Percentiles rank a stretch among this genome's conserved stretches.
phyloP scores from a whole-genome alignment of 495 filamentous ascomycete genomes.

The Xylaria curta region DNA sequence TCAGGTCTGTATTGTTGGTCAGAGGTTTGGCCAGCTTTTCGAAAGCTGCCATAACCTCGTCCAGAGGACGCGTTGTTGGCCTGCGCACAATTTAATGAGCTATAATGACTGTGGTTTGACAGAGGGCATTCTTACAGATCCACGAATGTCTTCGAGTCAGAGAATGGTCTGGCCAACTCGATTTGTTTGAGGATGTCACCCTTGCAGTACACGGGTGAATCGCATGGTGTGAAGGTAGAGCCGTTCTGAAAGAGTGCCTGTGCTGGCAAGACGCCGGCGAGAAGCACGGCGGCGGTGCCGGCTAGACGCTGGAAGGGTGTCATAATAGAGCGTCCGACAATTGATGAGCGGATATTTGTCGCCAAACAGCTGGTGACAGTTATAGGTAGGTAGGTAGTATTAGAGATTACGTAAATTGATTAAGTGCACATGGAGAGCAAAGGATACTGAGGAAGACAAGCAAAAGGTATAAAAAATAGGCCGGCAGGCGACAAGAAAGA shows the following conservation, averaged over 20 bases:
- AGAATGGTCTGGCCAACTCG: slow-evolving; percentile 55
- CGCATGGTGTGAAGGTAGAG: slow-evolving; percentile 53
- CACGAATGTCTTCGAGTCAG: slow-evolving; percentile 60
- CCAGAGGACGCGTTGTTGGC: slow-evolving; percentile 52
- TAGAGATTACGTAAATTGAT: not conserved
- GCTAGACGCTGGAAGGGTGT: slow-evolving; percentile 20
- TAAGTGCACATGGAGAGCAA: not conserved
- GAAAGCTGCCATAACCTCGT: slow-evolving; percentile 54
- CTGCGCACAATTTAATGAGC: slow-evolving; percentile 36
- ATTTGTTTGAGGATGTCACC: slow-evolving; percentile 56
- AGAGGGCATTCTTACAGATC: slow-evolving; percentile 51
- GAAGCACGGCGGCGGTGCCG: slow-evolving; percentile 34
- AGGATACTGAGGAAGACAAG: not conserved
- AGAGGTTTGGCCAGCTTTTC: slow-evolving; percentile 50
- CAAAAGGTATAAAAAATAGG: not conserved
- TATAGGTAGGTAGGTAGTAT: not conserved
- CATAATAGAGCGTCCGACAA: slow-evolving; percentile 10
- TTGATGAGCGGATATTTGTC: not conserved
- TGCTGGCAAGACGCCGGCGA: slow-evolving; percentile 25
- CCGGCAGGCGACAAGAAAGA: not conserved
- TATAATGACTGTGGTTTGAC: not conserved
- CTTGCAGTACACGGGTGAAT: slow-evolving; percentile 57
- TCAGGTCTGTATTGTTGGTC: slow-evolving; percentile 55
- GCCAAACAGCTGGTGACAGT: not conserved
- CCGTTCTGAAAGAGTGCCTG: slow-evolving; percentile 53